A percentile compares a stretch with the other conserved stretches of the same genome.
Evolutionary conservation across 306 rosid genomes (phyloP).

Genomic region (Gillenia trifoliata): DNA sequence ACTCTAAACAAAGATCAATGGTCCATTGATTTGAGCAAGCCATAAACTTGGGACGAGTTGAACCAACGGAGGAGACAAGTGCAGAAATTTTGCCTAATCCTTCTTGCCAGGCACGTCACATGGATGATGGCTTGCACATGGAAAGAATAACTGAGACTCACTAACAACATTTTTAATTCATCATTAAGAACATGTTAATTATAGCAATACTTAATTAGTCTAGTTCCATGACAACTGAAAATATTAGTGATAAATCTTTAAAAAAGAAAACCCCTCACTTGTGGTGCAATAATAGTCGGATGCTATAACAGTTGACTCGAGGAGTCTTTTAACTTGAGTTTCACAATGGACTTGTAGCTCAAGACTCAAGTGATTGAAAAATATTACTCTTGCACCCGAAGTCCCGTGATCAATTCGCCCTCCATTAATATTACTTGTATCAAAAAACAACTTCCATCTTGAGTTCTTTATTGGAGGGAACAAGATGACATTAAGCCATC

Average conservation of each 20-base stretch:
- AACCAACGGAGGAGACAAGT: slow-evolving; percentile 19
- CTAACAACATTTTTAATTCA: background rate
- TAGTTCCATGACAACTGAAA: background rate
- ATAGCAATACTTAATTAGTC: background rate
- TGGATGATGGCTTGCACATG: slow-evolving; percentile 40
- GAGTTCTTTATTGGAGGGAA: slow-evolving; percentile 2
- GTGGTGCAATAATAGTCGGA: too few species aligned
- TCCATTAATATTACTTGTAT: background rate
- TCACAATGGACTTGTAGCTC: background rate
- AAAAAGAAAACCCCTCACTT: too few species aligned
- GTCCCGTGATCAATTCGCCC: background rate
- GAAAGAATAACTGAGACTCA: background rate
- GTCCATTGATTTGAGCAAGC: slow-evolving; percentile 28
- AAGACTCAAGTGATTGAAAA: background rate
- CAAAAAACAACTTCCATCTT: background rate
- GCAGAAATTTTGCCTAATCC: slow-evolving; percentile 35
- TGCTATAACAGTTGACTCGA: background rate
- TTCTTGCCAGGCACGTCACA: slow-evolving; percentile 15
- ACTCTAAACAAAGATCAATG: slow-evolving; percentile 11
- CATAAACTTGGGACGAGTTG: slow-evolving; percentile 22
- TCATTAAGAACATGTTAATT: background rate
- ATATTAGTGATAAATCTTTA: too few species aligned
- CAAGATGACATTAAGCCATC: background rate
- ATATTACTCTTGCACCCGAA: background rate
- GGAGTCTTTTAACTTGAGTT: background rate